Percentiles rank a stretch among this genome's conserved stretches.
Evolutionary conservation across 1,139 yeast species (phyloP).

Genomic region (Suzukiozyma palmioleophila): DNA sequence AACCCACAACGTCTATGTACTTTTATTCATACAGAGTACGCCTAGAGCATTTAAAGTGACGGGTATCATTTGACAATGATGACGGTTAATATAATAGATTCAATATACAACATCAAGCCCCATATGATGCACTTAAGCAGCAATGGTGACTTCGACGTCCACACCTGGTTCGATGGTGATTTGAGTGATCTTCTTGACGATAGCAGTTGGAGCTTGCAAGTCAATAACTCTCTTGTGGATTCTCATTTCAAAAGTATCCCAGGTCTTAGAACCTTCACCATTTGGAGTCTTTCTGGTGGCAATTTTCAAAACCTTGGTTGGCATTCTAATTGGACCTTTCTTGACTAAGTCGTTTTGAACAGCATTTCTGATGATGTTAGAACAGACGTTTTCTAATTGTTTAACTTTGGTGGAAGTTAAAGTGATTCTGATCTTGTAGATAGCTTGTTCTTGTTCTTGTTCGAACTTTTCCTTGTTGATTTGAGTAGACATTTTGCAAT

Average conservation of each 20-base stretch:
- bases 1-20: constrained; percentile 58
- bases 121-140: constrained; percentile 23
- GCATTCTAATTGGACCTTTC: constrained; percentile 99
- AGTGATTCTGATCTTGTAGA: constrained; percentile 98
- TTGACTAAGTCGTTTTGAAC: constrained; percentile 73
- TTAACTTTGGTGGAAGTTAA: constrained; percentile 98
- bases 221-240: constrained; percentile 99
- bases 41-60: constrained; percentile 52
- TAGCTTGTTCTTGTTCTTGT: constrained; percentile 75
- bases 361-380: constrained; percentile 88
- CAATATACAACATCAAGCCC: neutral
- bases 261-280: constrained; percentile 99
- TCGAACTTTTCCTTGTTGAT: constrained; percentile 71
- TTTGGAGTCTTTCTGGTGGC: constrained; percentile 99
- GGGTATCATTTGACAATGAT: constrained; percentile 12
- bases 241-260: constrained; percentile 99
- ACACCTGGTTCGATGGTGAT: constrained; percentile 68
- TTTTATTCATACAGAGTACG: constrained; percentile 49
- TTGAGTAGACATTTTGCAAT: constrained; percentile 61
- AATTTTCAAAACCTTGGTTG: constrained; percentile 97
- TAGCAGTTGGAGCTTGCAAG: constrained; percentile 93
- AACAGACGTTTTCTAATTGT: constrained; percentile 91
- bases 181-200: constrained; percentile 95
- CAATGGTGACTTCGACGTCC: constrained; percentile 39
- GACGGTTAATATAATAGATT: neutral